Conservation (phyloP, 176 grass and related monocot species). For the Pontederia paniculata region DNA sequence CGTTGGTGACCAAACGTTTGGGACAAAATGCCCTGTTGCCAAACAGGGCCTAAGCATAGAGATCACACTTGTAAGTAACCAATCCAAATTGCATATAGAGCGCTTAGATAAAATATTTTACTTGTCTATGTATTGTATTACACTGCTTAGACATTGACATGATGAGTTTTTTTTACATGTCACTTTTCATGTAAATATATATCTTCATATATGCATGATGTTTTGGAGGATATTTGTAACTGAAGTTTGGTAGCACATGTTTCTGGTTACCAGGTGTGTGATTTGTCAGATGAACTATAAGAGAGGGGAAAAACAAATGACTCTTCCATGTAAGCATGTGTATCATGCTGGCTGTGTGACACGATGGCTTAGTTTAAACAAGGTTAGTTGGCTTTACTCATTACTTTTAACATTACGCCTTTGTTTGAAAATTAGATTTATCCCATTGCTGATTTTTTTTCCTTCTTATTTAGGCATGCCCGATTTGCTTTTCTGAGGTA, state of each 20-base stretch:
- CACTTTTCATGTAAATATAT: too few relatives aligned
- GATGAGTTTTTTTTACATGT: too few relatives aligned
- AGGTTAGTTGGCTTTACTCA: constrained; percentile 31
- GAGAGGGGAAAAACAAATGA: constrained; percentile 90
- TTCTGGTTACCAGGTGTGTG: constrained; percentile 59
- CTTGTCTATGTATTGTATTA: too few relatives aligned
- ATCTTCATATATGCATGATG: too few relatives aligned
- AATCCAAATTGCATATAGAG: too few relatives aligned
- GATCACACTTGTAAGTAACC: too few relatives aligned
- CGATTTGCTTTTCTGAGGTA: constrained; percentile 89
- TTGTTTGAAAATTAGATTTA: too few relatives aligned
- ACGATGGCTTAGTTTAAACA: constrained; percentile 94
- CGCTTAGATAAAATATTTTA: too few relatives aligned
- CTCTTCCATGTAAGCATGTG: constrained; percentile 83
- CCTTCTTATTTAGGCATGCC: constrained; percentile 51
- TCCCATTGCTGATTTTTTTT: constrained; percentile 14
- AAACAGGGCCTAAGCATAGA: too few relatives aligned
- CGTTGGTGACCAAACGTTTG: too few relatives aligned
- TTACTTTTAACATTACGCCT: neutral
- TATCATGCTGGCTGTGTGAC: constrained; percentile 79
- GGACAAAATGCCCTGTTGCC: too few relatives aligned
- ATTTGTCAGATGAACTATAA: constrained; percentile 97
- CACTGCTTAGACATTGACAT: too few relatives aligned
- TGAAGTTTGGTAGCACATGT: neutral
- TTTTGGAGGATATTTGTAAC: neutral